Percentiles rank a stretch among this genome's conserved stretches.
These are phyloP conservation scores for Aeminium ludgeri DNA, from an alignment of 495 filamentous ascomycete genomes.

Conservation along the genomic window DNA sequence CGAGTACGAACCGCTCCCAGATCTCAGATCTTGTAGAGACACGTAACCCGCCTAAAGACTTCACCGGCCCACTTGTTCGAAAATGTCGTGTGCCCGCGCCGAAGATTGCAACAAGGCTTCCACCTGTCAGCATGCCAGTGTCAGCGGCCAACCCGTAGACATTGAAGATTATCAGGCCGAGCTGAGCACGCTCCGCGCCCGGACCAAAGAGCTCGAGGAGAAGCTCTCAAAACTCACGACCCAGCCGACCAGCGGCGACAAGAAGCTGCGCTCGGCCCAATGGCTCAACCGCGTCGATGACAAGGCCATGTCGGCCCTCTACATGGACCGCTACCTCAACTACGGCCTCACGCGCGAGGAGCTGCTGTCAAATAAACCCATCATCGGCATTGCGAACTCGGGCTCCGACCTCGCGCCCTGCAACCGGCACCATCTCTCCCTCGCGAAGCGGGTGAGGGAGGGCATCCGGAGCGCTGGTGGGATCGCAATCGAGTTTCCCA, in stretches of 20 bases:
- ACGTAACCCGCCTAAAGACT: too few species aligned
- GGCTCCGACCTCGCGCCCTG: constrained; percentile 39
- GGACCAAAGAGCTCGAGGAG: constrained; percentile 25
- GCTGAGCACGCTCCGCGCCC: constrained; percentile 26
- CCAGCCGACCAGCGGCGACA: constrained; percentile 12
- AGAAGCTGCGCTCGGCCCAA: constrained; percentile 29
- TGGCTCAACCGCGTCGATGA: constrained; percentile 34
- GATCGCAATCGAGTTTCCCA: constrained; percentile 38
- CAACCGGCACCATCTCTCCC: constrained; percentile 36
- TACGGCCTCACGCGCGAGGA: constrained; percentile 38
- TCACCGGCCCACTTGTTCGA: too few species aligned
- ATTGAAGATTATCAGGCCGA: constrained; percentile 30
- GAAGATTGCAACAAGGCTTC: constrained; percentile 6
- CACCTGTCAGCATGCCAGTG: constrained; percentile 5
- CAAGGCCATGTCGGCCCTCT: constrained; percentile 35
- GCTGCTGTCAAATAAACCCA: constrained; percentile 36
- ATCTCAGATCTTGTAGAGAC: too few species aligned
- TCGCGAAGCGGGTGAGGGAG: constrained; percentile 37
- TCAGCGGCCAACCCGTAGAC: constrained; percentile 2
- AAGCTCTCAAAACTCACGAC: constrained; percentile 11
- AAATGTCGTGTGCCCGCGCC: constrained; percentile 2
- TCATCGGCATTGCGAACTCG: constrained; percentile 40
- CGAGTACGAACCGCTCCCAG: too few species aligned
- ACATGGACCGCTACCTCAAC: constrained; percentile 40
- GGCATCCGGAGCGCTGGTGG: constrained; percentile 37